Evolutionary conservation across 2,329 filamentous ascomycete genomes (phyloP).

Genomic region (Ophiostoma angusticollis): DNA sequence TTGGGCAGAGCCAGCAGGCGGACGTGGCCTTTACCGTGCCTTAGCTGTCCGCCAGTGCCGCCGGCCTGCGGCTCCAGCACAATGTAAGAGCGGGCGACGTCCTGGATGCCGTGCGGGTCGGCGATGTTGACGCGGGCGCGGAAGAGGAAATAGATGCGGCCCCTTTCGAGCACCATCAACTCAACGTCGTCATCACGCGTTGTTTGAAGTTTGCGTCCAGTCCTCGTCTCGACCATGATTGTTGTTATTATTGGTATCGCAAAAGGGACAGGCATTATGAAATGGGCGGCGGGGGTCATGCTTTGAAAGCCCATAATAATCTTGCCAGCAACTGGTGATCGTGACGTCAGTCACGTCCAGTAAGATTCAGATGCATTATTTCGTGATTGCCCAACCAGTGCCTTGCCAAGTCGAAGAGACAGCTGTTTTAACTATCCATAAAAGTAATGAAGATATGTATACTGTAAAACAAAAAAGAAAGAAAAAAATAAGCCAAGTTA

Average conservation of each 20-base stretch:
- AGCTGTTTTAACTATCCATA: not conserved
- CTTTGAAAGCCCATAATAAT: no score
- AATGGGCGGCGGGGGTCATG: no score
- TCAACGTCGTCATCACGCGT: conserved; percentile 15
- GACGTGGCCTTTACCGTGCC: conserved; percentile 48
- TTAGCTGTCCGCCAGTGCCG: conserved; percentile 42
- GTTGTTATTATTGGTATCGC: not conserved
- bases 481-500: not conserved
- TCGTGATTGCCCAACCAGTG: not conserved
- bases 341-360: no score
- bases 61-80: conserved; percentile 59
- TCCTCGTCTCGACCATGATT: conserved; percentile 1
- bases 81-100: conserved; percentile 69
- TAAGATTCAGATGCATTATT: no score
- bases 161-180: conserved; percentile 64
- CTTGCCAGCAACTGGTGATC: no score
- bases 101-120: conserved; percentile 53
- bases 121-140: conserved; percentile 63
- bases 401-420: not conserved
- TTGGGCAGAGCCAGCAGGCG: conserved; percentile 71
- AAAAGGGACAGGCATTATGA: no score
- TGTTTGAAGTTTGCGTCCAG: not conserved
- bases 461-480: not conserved
- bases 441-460: not conserved
- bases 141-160: conserved; percentile 84